Base-by-base conservation (phyloP, 768 basidiomycete genomes). In the Mycena latifolia region DNA sequence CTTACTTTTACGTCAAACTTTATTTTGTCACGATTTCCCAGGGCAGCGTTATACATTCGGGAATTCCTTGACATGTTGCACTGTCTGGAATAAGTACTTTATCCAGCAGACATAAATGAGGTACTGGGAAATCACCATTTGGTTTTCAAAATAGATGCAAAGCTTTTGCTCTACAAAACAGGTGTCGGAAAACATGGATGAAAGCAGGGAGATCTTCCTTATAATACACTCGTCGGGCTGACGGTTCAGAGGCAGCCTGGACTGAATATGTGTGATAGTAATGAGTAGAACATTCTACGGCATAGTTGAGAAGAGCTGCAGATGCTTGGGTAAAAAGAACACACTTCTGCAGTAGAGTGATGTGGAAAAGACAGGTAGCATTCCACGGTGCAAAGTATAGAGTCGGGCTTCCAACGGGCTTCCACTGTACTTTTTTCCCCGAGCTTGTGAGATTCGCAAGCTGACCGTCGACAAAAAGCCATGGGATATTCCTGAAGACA, bases 61-160 rank as follows among this genome's bases (percentile, higher is more conserved):
- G 37, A 17, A 39, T 39, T 17, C 37, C 37, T 14, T 15, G 37
- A 18, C 37, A 39, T 12, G 37, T 39, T 3, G 37, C 37, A 39
- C 37, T 39, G 17, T 15, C 8, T 39, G 14, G 14, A 39, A 17
- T 39, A 39, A n/a, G n/a, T n/a, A 5, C 5, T 4, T 10, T 5
- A 3, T 5, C n/a, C n/a, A n/a, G n/a, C n/a, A n/a, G n/a, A n/a
- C n/a, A n/a, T n/a, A 18, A 31, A 53, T 7, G 12, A 61, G 51
- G 11, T n/a, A 61, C 60, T 61, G 60, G 3, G 60, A 31, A 3
- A 53, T 24, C 0, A 25, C 27, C 51, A 61, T 53, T 22, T 52
- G 39, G 3, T n/a, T 43, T 37, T 54, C 60, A 33, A 61, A 61
- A n/a, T 45, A 53, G 6, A 54, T 20, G 33, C 60, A 61, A 4